Base-by-base conservation (phyloP, 257 asterid genomes). In the Fraxinus cuspidata region DNA sequence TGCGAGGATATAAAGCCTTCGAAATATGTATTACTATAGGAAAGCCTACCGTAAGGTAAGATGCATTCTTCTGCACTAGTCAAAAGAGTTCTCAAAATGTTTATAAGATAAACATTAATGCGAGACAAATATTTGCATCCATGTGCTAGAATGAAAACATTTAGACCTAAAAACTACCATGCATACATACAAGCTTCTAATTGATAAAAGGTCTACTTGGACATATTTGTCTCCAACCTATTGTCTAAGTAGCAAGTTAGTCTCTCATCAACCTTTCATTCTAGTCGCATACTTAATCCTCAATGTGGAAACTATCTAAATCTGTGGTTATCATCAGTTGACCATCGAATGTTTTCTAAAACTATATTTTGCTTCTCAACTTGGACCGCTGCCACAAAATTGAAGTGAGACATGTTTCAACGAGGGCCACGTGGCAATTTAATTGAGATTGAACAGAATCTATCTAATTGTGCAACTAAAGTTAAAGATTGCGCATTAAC, bases 181-280 rank as follows among this genome's bases (percentile, higher is more conserved):
- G 56, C 56, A 47, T 16, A 47, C 15, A 47, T 16, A 72, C 72
- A 71, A 71, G 5, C 35, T 78, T 71, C 47, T 5, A 68, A 75
- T 3, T 25, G 72, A 74, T 37, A 42, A 47, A 47, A 47, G 56
- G 5, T 3, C 19, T 3, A 47, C 19, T 47, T 2, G 7, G n/a
- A 47, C 56, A 31, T 47, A 47, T 3, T 47, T 0, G 7, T 47
- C 56, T 47, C 56, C n/a, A 15, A 47, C 56, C 56, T 47, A 47
- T 16, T 15, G 56, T 47, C 7, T 4, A 6, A 47, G 56, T 15
- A 47, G 56, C n/a, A 47, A 47, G 56, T 42, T 42, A 11, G 49
- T 31, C 34, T 31, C 34, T 31, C 34, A 19, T 47, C 56, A 47
- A 47, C 56, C n/a, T 47, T 47, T 47, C n/a, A 47, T 13, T 47